Evolutionary conservation across 306 rosid species (phyloP).

Genomic region (Cyamopsis tetragonoloba): DNA sequence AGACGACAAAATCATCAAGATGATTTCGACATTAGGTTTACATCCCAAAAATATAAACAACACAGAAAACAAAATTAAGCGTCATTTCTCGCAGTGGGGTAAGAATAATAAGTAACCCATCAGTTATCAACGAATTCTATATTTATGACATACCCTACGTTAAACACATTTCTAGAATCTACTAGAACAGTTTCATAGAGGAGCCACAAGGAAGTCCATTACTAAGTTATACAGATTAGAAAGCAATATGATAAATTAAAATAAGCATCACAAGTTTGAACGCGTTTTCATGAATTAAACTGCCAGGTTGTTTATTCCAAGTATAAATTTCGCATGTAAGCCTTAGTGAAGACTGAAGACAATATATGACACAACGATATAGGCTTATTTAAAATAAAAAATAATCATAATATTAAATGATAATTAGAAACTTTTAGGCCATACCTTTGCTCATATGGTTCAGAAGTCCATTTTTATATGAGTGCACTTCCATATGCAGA

Average conservation of each 20-base stretch:
- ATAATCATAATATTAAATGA: too few species aligned
- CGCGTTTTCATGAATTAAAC: not conserved
- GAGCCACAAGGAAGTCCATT: not conserved
- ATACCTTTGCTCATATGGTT: constrained; percentile 58
- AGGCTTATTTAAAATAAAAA: too few species aligned
- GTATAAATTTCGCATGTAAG: not conserved
- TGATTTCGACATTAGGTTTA: not conserved
- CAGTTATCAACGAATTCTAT: too few species aligned
- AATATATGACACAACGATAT: not conserved
- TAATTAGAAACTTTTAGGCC: too few species aligned
- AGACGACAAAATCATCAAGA: constrained; percentile 6
- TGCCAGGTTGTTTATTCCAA: not conserved
- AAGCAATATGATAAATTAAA: constrained; percentile 4
- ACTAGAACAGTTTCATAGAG: not conserved
- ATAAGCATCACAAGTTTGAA: constrained; percentile 8
- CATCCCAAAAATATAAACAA: constrained; percentile 4
- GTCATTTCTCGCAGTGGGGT: too few species aligned
- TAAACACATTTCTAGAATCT: not conserved
- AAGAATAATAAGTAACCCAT: too few species aligned
- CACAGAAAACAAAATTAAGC: not conserved
- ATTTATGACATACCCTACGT: constrained; percentile 11
- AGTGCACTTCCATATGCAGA: constrained; percentile 53
- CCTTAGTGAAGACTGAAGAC: not conserved
- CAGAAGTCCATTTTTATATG: constrained; percentile 58
- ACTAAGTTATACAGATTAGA: not conserved